Evolutionary conservation across 2,329 filamentous ascomycete species (phyloP).

Genomic region (Xylariaceae sp.): DNA sequence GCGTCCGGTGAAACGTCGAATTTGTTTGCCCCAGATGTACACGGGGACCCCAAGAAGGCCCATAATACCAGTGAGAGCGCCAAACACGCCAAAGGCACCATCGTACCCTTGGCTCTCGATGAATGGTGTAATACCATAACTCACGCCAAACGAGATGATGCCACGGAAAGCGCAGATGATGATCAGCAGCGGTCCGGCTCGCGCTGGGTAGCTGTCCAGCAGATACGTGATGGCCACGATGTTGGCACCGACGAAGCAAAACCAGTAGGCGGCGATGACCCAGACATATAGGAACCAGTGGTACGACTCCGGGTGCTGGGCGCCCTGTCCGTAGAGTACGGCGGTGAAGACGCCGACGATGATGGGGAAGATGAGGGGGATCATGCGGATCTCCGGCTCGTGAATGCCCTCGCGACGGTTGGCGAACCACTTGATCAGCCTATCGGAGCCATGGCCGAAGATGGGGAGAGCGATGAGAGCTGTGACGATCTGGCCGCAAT

Average conservation of each 20-base stretch:
- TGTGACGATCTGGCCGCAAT: slow-evolving; percentile 35
- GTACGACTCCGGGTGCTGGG: slow-evolving; percentile 27
- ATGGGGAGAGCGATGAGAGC: slow-evolving; percentile 34
- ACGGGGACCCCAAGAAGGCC: slow-evolving; percentile 26
- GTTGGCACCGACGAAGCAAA: slow-evolving; percentile 36
- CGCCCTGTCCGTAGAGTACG: slow-evolving; percentile 34
- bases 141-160: slow-evolving; percentile 39
- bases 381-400: slow-evolving; percentile 35
- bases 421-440: slow-evolving; percentile 30
- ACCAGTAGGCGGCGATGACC: slow-evolving; percentile 26
- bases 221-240: slow-evolving; percentile 40
- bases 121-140: slow-evolving; percentile 25
- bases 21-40: slow-evolving; percentile 28
- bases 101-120: slow-evolving; percentile 26
- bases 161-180: slow-evolving; percentile 42
- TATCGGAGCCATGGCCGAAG: slow-evolving; percentile 35
- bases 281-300: slow-evolving; percentile 32
- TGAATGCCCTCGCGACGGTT: slow-evolving; percentile 34
- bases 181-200: slow-evolving; percentile 37
- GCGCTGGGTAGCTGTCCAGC: slow-evolving; percentile 39
- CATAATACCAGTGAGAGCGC: slow-evolving; percentile 25
- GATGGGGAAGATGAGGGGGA: slow-evolving; percentile 32
- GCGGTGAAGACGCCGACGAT: slow-evolving; percentile 32
- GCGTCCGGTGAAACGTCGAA: slow-evolving; percentile 21
- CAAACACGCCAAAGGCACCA: slow-evolving; percentile 28